Conservation (phyloP, 345 rosid species). For the Lepidium didymum region DNA sequence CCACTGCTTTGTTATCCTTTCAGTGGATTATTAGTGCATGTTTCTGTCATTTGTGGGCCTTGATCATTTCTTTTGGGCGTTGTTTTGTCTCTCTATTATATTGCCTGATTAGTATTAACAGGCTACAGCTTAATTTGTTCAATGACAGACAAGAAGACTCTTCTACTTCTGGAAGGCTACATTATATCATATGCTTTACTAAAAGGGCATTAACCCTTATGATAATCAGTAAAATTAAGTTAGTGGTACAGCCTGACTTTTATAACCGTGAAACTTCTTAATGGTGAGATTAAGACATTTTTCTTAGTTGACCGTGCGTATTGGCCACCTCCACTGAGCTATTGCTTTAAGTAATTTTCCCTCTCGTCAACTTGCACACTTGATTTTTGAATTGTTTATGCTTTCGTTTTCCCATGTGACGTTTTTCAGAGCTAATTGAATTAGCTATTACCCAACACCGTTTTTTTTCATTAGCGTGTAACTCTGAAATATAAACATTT, state of each 20-base stretch:
- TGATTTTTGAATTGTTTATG: slow-evolving; percentile 17
- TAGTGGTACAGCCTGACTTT: slow-evolving; percentile 19
- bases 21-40: not conserved
- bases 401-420: not conserved
- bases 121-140: not conserved
- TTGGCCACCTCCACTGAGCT: slow-evolving; percentile 20
- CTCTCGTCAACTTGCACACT: slow-evolving; percentile 19
- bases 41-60: slow-evolving; percentile 10
- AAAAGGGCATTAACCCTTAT: slow-evolving; percentile 11
- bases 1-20: not conserved
- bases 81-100: not conserved
- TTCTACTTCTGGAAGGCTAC: slow-evolving; percentile 5
- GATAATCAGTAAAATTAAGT: slow-evolving; percentile 3
- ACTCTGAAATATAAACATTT: not conserved
- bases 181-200: not conserved
- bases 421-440: not conserved
- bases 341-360: slow-evolving; percentile 17
- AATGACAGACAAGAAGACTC: not conserved
- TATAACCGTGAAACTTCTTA: slow-evolving; percentile 11
- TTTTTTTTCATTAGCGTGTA: not conserved
- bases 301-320: slow-evolving; percentile 21
- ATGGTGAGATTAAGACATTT: slow-evolving; percentile 2
- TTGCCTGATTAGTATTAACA: not conserved
- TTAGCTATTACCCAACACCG: not conserved
- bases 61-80: not conserved